Conservation (phyloP, 75 land plant species). For the Ceratopteris richardii region DNA sequence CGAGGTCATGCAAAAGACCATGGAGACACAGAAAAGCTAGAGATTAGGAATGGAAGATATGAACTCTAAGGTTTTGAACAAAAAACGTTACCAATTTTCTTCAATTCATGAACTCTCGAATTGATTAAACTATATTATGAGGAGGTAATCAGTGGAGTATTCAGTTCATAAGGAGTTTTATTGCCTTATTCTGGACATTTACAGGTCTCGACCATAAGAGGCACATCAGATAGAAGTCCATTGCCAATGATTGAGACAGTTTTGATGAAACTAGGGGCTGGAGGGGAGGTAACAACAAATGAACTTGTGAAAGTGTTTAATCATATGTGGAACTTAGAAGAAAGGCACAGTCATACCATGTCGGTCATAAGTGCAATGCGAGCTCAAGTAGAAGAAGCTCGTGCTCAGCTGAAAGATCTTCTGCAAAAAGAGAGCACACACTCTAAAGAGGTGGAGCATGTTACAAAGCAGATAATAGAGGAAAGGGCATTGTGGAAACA, state of each 20-base stretch:
- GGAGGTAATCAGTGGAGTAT: too few species aligned
- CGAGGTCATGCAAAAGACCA: too few species aligned
- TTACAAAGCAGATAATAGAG: slow-evolving; percentile 54
- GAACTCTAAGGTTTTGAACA: too few species aligned
- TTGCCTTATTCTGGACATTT: too few species aligned
- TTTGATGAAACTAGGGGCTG: slow-evolving; percentile 25
- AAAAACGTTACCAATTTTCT: too few species aligned
- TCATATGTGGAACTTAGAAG: slow-evolving; percentile 78
- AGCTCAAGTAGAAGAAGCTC: slow-evolving; percentile 55
- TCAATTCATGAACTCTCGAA: too few species aligned
- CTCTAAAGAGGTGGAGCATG: slow-evolving; percentile 50
- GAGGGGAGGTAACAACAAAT: slow-evolving; percentile 50
- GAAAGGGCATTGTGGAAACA: slow-evolving; percentile 46
- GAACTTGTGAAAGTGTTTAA: slow-evolving; percentile 75
- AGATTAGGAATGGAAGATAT: too few species aligned
- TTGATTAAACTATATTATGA: too few species aligned
- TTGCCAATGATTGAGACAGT: slow-evolving; percentile 28
- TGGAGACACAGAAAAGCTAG: too few species aligned
- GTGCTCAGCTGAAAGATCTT: slow-evolving; percentile 44
- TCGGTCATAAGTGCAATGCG: slow-evolving; percentile 55
- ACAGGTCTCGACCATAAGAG: too few species aligned
- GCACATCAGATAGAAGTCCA: too few species aligned
- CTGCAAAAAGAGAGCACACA: slow-evolving; percentile 40
- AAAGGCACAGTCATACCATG: slow-evolving; percentile 52
- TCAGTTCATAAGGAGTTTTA: too few species aligned